These are phyloP conservation scores for Mycena haematopus DNA, from an alignment of 768 basidiomycete species.

Conservation along the genomic window DNA sequence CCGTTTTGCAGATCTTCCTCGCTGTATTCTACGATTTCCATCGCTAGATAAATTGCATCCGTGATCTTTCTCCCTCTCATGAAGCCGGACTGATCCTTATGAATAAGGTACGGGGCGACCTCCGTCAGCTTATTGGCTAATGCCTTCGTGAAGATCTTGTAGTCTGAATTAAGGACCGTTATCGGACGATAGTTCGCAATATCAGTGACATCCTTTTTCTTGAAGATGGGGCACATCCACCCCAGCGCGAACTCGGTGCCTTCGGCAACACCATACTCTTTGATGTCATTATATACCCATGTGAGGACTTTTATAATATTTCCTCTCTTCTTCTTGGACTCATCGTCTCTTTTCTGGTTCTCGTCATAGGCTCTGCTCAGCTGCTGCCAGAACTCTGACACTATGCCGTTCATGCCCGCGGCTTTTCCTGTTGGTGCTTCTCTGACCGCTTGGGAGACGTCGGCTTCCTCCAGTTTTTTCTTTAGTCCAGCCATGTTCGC, in stretches of 20 bases:
- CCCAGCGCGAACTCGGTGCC: slow-evolving; percentile 5
- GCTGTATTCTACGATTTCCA: slow-evolving; percentile 18
- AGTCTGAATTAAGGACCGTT: slow-evolving; percentile 9
- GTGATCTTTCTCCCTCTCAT: slow-evolving; percentile 31
- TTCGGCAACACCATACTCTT: not conserved
- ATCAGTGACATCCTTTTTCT: slow-evolving; percentile 3
- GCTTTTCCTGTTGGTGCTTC: not conserved
- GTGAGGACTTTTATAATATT: slow-evolving; percentile 6
- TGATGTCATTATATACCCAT: slow-evolving; percentile 6
- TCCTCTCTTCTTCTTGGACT: not conserved
- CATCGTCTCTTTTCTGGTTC: too few relatives aligned
- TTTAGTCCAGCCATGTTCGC: not conserved
- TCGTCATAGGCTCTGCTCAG: not conserved
- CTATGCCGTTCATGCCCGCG: slow-evolving; percentile 7
- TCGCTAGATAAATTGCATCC: slow-evolving; percentile 31
- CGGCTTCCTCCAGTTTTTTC: not conserved
- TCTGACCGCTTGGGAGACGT: not conserved
- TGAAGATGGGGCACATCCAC: slow-evolving; percentile 13
- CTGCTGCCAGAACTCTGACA: slow-evolving; percentile 13
- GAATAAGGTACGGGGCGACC: slow-evolving; percentile 5
- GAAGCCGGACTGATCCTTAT: slow-evolving; percentile 31
- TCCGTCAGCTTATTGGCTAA: slow-evolving; percentile 2
- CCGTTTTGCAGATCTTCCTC: slow-evolving; percentile 28
- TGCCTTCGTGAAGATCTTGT: slow-evolving; percentile 23
- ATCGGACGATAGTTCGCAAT: slow-evolving; percentile 10